Conservation (phyloP, 1,284 basidiomycete species). For the Sporisorium reilianum region DNA sequence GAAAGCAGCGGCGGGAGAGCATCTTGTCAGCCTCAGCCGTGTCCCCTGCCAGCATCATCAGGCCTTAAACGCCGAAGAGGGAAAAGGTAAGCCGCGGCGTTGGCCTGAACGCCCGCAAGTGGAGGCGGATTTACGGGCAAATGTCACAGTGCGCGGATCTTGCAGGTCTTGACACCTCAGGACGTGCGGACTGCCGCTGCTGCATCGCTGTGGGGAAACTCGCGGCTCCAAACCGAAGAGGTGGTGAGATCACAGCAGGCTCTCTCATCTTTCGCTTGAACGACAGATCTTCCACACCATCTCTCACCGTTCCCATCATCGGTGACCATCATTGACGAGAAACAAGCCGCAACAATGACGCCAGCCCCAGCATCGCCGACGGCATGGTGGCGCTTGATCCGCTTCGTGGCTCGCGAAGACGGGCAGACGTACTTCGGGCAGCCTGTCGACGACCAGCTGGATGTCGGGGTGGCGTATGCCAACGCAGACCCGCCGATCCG, state of each 20-base stretch:
- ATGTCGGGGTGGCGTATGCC: conserved; percentile 49
- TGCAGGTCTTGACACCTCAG: background rate
- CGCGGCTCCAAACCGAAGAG: too few relatives aligned
- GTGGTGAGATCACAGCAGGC: too few relatives aligned
- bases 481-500: conserved; percentile 12
- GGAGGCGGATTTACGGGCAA: conserved; percentile 21
- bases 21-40: background rate
- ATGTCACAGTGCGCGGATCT: background rate
- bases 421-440: conserved; percentile 50
- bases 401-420: conserved; percentile 59
- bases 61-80: conserved; percentile 1
- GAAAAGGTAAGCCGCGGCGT: conserved; percentile 6
- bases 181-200: too few relatives aligned
- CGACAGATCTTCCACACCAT: too few relatives aligned
- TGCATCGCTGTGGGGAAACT: background rate
- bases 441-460: conserved; percentile 42
- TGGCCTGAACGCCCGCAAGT: background rate
- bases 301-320: too few relatives aligned
- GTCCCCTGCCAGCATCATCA: background rate
- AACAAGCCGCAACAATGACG: too few relatives aligned
- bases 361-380: conserved; percentile 8
- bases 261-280: too few relatives aligned
- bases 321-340: too few relatives aligned
- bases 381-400: conserved; percentile 54
- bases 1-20: too few relatives aligned